A percentile compares a stretch with the other conserved stretches of the same genome.
Evolutionary conservation across 441 rosid genomes (phyloP).

Genomic region (Gossypium trilobum): DNA sequence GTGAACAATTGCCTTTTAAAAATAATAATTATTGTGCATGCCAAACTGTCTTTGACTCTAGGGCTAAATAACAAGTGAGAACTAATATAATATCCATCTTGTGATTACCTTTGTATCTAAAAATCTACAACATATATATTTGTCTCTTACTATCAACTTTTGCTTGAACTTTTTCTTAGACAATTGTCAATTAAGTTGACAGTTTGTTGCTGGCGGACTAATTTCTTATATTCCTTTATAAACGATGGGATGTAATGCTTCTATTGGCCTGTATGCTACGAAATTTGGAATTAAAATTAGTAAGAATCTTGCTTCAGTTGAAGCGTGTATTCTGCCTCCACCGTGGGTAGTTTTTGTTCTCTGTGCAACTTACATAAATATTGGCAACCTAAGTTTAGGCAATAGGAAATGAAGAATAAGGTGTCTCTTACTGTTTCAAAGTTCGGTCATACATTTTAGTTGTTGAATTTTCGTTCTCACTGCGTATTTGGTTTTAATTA

Average conservation of each 20-base stretch:
- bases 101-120: background rate
- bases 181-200: background rate
- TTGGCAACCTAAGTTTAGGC: constrained; percentile 60
- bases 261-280: constrained; percentile 39
- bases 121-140: background rate
- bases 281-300: constrained; percentile 86
- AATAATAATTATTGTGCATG: background rate
- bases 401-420: constrained; percentile 96
- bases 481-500: background rate
- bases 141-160: background rate
- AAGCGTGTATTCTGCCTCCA: constrained; percentile 83
- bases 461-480: background rate
- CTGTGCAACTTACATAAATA: no score
- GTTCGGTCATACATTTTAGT: background rate
- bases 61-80: background rate
- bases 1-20: background rate
- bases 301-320: constrained; percentile 70
- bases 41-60: background rate
- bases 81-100: background rate
- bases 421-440: constrained; percentile 25
- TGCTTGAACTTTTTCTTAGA: background rate
- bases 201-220: background rate
- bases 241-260: constrained; percentile 71
- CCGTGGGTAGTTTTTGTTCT: constrained; percentile 48
- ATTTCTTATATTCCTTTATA: constrained; percentile 21